Percentiles rank a stretch among this genome's conserved stretches.
Evolutionary conservation across 164 flowering plant species (phyloP).

Genomic region (Piper longum): DNA sequence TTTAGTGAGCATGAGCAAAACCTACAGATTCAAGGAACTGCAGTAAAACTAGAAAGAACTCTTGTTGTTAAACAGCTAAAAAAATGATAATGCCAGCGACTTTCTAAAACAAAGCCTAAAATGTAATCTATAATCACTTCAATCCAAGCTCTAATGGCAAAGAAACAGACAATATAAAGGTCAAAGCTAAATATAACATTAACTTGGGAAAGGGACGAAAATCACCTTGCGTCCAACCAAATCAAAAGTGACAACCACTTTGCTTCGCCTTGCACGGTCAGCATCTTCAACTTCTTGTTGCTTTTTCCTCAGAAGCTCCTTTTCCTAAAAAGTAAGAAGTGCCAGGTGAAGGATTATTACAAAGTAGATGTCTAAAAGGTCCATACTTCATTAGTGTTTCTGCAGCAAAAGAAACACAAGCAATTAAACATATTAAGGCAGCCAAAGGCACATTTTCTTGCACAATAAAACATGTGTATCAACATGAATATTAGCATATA

Average conservation of each 20-base stretch:
- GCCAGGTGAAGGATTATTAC: background rate
- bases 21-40: background rate
- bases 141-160: background rate
- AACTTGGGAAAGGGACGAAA: background rate
- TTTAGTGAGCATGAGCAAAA: no score
- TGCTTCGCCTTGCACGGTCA: slow-evolving; percentile 56
- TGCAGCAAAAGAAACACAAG: background rate
- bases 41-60: background rate
- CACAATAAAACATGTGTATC: no score
- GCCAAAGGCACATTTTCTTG: background rate
- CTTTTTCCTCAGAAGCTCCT: slow-evolving; percentile 72
- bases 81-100: background rate
- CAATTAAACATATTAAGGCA: background rate
- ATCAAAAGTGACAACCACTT: slow-evolving; percentile 82
- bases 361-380: background rate
- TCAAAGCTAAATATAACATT: background rate
- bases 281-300: slow-evolving; percentile 69
- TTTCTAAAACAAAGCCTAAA: background rate
- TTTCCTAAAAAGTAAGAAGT: slow-evolving; percentile 39
- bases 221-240: slow-evolving; percentile 94
- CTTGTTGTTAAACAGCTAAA: background rate
- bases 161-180: background rate
- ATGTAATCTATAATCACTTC: background rate
- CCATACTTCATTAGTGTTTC: background rate
- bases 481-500: background rate